Evolutionary conservation across 345 rosid species (phyloP).

Genomic region (Aquilaria malaccensis): DNA sequence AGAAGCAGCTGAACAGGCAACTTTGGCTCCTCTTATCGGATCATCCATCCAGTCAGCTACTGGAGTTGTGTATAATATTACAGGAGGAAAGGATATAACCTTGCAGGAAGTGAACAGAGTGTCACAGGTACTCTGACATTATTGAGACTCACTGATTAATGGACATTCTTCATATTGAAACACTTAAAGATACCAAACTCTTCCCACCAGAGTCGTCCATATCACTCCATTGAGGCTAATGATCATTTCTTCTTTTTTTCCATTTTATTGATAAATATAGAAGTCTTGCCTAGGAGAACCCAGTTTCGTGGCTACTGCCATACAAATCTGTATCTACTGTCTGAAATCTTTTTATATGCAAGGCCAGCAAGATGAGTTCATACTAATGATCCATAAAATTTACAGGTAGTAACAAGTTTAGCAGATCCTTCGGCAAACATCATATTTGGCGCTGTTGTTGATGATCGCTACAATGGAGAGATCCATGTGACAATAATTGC

Average conservation of each 20-base stretch:
- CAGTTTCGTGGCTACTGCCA: not conserved
- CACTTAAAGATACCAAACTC: not conserved
- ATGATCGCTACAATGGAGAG: conserved; percentile 91
- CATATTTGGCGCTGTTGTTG: conserved; percentile 97
- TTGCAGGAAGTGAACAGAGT: conserved; percentile 96
- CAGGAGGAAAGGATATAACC: conserved; percentile 96
- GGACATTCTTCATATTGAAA: not conserved
- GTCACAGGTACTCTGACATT: conserved; percentile 52
- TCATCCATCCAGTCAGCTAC: conserved; percentile 99
- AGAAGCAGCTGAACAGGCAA: conserved; percentile 99
- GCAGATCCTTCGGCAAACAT: conserved; percentile 99
- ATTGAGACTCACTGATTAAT: not conserved
- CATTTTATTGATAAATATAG: no score
- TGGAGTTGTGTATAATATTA: conserved; percentile 91
- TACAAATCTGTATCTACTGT: not conserved
- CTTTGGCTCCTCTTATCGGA: conserved; percentile 90
- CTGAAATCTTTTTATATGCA: not conserved
- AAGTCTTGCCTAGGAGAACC: no score
- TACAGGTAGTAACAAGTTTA: conserved; percentile 92
- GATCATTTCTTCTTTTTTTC: no score
- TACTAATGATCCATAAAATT: not conserved
- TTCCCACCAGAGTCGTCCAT: no score
- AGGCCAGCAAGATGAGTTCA: no score
- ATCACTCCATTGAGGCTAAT: no score
- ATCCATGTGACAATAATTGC: conserved; percentile 95